Base-by-base conservation (phyloP, 1,139 yeast species). In the Saccharomyces hybrid region DNA sequence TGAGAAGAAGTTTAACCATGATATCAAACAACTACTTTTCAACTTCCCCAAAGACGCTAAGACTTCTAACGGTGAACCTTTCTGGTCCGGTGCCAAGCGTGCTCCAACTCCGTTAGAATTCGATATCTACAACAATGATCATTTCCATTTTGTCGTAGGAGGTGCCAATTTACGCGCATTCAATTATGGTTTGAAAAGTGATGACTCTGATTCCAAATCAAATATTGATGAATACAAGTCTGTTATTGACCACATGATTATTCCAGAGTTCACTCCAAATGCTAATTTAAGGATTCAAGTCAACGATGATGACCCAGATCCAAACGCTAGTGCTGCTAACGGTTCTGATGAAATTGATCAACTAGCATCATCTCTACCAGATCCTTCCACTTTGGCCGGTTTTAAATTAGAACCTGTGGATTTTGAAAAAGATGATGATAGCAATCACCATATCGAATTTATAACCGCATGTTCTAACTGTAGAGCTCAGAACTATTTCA, bases 81-180 rank as follows among this genome's bases (percentile, higher is more conserved):
- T 93, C 74, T 93, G 99, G 99, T 83, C 96, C 27, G 97, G 98
- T 58, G 95, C 98, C 49, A 93, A 93, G 75, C 84, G 99, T 71
- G 96, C 97, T 24, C 99, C 99, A 54, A 81, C 80, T 50, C 90
- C 97, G 21, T 78, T 90, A 59, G 76, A 63, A 16, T 91, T 93
- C 70, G 95, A 90, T 67, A 77, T 86, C 61, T 75, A 82, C 63
- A 83, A 90, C 67, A 78, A 78, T 11, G 86, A 88, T 65, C 98
- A 93, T 69, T 80, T 84, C 69, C 82, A 87, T 66, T 93, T 91
- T 64, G 76, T 93, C 56, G 84, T 86, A 52, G 95, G 89, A 16
- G 99, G 86, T 57, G 98, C 99, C 7, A 88, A 89, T 67, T 78
- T 93, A 62, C 83, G 91, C 68, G 99, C 99, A 0, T 88, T 73